Evolutionary conservation across 768 basidiomycete species (phyloP).

Genomic region (Lentinula sp.): DNA sequence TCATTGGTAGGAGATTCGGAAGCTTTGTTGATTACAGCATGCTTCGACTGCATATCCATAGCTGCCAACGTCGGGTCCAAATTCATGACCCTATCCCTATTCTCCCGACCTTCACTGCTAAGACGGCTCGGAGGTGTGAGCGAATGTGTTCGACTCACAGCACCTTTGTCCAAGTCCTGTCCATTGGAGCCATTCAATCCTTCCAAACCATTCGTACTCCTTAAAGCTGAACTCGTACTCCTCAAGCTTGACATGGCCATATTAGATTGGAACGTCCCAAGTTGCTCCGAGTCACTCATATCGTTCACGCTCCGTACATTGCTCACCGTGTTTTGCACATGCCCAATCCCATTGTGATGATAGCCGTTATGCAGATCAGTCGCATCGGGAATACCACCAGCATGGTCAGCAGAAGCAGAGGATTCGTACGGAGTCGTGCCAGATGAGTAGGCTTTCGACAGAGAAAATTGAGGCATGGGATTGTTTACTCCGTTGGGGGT

Average conservation of each 20-base stretch:
- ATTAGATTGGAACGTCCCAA: neutral
- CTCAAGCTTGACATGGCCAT: constrained; percentile 3
- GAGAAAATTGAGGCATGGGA: neutral
- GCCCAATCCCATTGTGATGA: neutral
- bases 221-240: neutral
- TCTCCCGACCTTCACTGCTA: neutral
- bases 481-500: neutral
- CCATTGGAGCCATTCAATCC: neutral
- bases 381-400: neutral
- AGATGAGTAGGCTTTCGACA: neutral
- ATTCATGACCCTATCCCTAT: neutral
- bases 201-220: neutral
- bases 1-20: neutral
- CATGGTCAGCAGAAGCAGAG: neutral
- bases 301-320: neutral
- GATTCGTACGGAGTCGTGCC: neutral
- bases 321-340: neutral
- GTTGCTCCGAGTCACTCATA: neutral
- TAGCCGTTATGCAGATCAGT: neutral
- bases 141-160: neutral
- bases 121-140: neutral
- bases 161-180: too few species aligned
- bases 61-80: neutral
- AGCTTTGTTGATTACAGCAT: too few species aligned
- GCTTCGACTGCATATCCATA: neutral